Percentiles rank a stretch among this genome's conserved stretches.
phyloP scores from a whole-genome alignment of 2,329 filamentous ascomycete species.

The Exophiala sp. region DNA sequence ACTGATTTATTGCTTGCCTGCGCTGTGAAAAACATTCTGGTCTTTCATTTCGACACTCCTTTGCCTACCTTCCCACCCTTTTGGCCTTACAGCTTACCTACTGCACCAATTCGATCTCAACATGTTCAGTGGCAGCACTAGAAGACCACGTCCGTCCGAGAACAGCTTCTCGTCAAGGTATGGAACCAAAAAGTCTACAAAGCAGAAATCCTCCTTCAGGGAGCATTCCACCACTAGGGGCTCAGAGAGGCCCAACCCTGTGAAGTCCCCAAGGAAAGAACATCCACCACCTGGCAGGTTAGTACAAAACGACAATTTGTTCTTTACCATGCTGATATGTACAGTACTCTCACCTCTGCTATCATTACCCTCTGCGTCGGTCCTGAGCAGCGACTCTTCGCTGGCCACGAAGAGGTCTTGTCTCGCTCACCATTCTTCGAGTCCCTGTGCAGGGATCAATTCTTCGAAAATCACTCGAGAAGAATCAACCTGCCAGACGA shows the following conservation, averaged over 20 bases:
- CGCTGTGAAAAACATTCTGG: not conserved
- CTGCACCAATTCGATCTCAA: not conserved
- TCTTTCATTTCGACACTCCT: not conserved
- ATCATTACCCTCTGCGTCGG: constrained; percentile 80
- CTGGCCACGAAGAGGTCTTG: constrained; percentile 84
- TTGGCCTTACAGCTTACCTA: not conserved
- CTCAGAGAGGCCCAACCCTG: constrained; percentile 24
- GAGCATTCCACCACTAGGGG: constrained; percentile 30
- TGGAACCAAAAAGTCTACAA: constrained; percentile 39
- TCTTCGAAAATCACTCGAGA: constrained; percentile 60
- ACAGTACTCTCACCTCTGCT: constrained; percentile 58
- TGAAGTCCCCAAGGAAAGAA: constrained; percentile 25
- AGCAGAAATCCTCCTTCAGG: constrained; percentile 34
- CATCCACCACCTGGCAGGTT: constrained; percentile 37
- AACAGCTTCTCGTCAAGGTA: constrained; percentile 42
- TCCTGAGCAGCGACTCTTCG: constrained; percentile 80
- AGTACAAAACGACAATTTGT: constrained; percentile 17
- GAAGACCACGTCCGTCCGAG: constrained; percentile 25
- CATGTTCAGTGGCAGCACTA: constrained; percentile 17
- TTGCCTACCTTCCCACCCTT: not conserved
- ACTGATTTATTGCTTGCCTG: not conserved
- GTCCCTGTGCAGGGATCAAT: constrained; percentile 59
- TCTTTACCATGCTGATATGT: constrained; percentile 2
- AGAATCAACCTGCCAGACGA: constrained; percentile 78
- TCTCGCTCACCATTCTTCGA: constrained; percentile 75